Evolutionary conservation across 2,329 filamentous ascomycete species (phyloP).

Genomic region (Hypoxylon sp.): DNA sequence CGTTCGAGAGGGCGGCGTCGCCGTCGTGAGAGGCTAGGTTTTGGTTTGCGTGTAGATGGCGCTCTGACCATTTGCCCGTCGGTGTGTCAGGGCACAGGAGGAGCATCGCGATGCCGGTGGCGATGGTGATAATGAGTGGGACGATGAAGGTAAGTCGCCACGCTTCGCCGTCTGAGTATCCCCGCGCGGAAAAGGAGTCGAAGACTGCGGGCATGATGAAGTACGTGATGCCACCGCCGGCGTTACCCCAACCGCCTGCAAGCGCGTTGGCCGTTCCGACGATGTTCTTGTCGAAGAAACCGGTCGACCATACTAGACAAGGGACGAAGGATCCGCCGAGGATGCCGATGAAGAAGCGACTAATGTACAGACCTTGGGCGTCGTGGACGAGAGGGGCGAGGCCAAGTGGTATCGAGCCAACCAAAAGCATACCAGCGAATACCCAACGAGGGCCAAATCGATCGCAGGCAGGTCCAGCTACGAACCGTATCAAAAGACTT

Average conservation of each 20-base stretch:
- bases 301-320: conserved; percentile 92
- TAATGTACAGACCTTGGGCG: conserved; percentile 71
- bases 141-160: conserved; percentile 89
- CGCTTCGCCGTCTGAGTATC: conserved; percentile 71
- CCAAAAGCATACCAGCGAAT: conserved; percentile 79
- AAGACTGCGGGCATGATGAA: conserved; percentile 93
- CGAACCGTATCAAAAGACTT: conserved; percentile 76
- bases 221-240: conserved; percentile 90
- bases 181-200: conserved; percentile 73
- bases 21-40: conserved; percentile 59
- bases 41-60: conserved; percentile 65
- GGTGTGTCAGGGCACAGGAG: conserved; percentile 83
- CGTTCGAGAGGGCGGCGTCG: conserved; percentile 13
- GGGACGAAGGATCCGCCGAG: conserved; percentile 82
- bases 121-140: conserved; percentile 78
- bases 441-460: conserved; percentile 81
- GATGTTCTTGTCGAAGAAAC: conserved; percentile 92
- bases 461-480: conserved; percentile 87
- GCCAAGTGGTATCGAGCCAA: conserved; percentile 82
- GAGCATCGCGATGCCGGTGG: conserved; percentile 72
- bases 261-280: conserved; percentile 89
- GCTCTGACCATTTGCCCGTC: conserved; percentile 81
- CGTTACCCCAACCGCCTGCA: conserved; percentile 85
- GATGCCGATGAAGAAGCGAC: conserved; percentile 83
- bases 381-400: conserved; percentile 80